These are phyloP conservation scores for Calonectria multiphialidica DNA, from an alignment of 2,329 filamentous ascomycete species.

Conservation along the genomic window DNA sequence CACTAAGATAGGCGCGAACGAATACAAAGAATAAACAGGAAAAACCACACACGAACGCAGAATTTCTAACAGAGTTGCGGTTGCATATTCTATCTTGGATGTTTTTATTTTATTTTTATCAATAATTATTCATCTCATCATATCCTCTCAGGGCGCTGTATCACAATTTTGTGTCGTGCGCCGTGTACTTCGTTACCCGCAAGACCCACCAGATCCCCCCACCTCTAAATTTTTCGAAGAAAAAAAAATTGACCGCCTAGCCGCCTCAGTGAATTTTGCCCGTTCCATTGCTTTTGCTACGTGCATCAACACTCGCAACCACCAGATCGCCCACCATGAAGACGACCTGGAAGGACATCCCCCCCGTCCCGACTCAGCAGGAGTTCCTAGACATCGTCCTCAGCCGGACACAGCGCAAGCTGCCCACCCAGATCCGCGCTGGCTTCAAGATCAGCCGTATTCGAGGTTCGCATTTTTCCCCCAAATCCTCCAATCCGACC, in stretches of 20 bases:
- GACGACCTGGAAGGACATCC: slow-evolving; percentile 81
- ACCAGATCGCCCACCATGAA: slow-evolving; percentile 62
- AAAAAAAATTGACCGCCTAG: slow-evolving; percentile 49
- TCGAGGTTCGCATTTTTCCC: slow-evolving; percentile 59
- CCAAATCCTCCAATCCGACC: background rate
- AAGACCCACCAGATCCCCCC: slow-evolving; percentile 35
- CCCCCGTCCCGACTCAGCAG: slow-evolving; percentile 89
- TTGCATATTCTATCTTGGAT: background rate
- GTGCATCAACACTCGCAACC: slow-evolving; percentile 14
- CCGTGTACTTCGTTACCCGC: background rate
- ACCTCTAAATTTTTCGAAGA: slow-evolving; percentile 32
- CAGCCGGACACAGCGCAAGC: slow-evolving; percentile 89
- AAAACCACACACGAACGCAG: background rate
- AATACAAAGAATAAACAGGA: background rate
- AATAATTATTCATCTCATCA: background rate
- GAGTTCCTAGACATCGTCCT: slow-evolving; percentile 99
- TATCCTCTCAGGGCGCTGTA: background rate
- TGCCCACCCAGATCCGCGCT: slow-evolving; percentile 94
- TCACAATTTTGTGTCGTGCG: background rate
- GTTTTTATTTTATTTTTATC: background rate
- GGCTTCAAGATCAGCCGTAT: slow-evolving; percentile 97
- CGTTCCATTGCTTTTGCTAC: background rate
- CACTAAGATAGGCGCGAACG: background rate
- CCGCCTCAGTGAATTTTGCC: slow-evolving; percentile 41
- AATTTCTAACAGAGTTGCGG: background rate